Percentiles rank a stretch among this genome's conserved stretches.
These are phyloP conservation scores for Potentilla sterilis DNA, from an alignment of 306 rosid genomes.

Conservation along the genomic window DNA sequence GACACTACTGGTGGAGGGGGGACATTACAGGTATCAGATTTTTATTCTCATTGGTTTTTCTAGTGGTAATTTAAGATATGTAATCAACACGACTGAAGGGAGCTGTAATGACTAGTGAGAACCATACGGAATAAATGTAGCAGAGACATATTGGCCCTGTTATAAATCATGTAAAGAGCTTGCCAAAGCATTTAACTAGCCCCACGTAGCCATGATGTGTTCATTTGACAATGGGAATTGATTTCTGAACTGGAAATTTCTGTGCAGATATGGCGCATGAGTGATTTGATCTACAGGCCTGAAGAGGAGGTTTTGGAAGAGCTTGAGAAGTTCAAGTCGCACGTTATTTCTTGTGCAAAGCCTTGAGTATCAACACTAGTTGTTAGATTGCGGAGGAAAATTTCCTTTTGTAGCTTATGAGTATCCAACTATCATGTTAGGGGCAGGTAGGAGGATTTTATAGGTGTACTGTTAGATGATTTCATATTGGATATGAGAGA, in stretches of 20 bases:
- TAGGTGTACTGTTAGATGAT: constrained; percentile 6
- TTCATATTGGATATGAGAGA: neutral
- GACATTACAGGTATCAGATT: constrained; percentile 74
- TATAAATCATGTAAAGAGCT: neutral
- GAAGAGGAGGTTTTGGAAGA: constrained; percentile 94
- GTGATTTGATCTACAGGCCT: constrained; percentile 90
- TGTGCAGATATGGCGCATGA: constrained; percentile 98
- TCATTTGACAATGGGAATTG: neutral
- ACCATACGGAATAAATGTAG: constrained; percentile 4
- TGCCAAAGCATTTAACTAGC: neutral
- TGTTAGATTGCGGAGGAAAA: neutral
- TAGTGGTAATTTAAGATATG: neutral
- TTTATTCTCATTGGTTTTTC: neutral
- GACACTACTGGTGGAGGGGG: constrained; percentile 99
- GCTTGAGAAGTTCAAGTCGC: constrained; percentile 94
- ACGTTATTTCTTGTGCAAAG: constrained; percentile 81
- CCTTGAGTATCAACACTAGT: constrained; percentile 31
- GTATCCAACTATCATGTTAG: neutral
- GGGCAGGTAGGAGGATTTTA: constrained; percentile 2
- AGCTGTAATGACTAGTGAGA: neutral
- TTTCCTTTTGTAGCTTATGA: neutral
- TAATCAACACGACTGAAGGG: neutral
- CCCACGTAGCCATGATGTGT: neutral
- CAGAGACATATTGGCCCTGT: neutral
- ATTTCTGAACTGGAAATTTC: constrained; percentile 6